Conservation (phyloP, 345 rosid species). For the Eucalyptus tenuipes region DNA sequence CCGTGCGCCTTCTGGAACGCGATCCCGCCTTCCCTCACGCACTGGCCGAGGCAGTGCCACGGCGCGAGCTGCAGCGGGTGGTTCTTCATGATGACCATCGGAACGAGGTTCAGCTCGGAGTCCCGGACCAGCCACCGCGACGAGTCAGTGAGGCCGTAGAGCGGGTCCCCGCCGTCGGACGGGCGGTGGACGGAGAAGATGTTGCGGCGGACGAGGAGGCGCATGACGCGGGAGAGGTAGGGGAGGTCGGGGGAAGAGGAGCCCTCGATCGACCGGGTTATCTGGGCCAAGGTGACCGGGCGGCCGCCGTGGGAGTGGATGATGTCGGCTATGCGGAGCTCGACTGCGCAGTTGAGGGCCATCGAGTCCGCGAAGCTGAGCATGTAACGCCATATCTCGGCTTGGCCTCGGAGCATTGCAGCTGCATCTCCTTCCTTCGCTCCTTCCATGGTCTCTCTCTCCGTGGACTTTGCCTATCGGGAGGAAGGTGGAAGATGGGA, state of each 20-base stretch:
- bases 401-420: slow-evolving; percentile 3
- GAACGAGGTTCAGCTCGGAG: slow-evolving; percentile 13
- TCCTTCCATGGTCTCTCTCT: not conserved
- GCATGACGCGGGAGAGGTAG: slow-evolving; percentile 18
- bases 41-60: slow-evolving; percentile 6
- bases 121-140: slow-evolving; percentile 13
- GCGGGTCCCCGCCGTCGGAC: not conserved
- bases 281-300: slow-evolving; percentile 6
- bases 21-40: not conserved
- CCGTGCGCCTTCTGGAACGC: slow-evolving; percentile 8
- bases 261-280: not conserved
- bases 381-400: slow-evolving; percentile 2
- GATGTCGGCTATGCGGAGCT: slow-evolving; percentile 24
- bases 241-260: not conserved
- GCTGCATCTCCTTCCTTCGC: slow-evolving; percentile 1
- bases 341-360: slow-evolving; percentile 22
- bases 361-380: slow-evolving; percentile 20
- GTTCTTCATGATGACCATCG: slow-evolving; percentile 8
- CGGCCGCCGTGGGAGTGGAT: slow-evolving; percentile 4
- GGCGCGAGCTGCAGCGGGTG: slow-evolving; percentile 2
- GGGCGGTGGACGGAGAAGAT: slow-evolving; percentile 15
- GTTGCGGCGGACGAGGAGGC: slow-evolving; percentile 15
- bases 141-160: not conserved
- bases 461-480: not conserved
- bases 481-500: not conserved